A percentile compares a stretch with the other conserved stretches of the same genome.
Conservation (phyloP, 2,329 filamentous ascomycete genomes). For the Xylariaceae sp. region DNA sequence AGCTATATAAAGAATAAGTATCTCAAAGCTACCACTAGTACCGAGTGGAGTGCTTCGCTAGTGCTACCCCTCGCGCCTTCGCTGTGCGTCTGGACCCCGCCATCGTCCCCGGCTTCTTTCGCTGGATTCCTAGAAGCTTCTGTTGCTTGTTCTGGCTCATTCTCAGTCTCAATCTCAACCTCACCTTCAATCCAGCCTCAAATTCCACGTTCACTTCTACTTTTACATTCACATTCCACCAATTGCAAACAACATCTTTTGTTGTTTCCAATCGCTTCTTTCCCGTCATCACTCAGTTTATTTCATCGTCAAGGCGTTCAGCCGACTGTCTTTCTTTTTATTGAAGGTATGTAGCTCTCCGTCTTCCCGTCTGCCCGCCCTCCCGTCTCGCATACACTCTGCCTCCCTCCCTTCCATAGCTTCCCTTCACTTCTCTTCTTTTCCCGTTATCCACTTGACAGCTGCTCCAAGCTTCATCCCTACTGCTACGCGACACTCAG, state of each 20-base stretch:
- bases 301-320: not conserved
- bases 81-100: conserved; percentile 2
- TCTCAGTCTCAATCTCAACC: conserved; percentile 5
- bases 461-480: not conserved
- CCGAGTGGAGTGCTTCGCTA: not conserved
- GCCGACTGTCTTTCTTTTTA: not conserved
- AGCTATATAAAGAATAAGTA: not conserved
- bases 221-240: not conserved
- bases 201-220: too few relatives aligned
- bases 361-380: too few relatives aligned
- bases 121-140: conserved; percentile 22
- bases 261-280: not conserved
- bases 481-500: not conserved
- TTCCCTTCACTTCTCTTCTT: not conserved
- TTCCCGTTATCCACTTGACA: not conserved
- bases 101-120: conserved; percentile 4
- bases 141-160: conserved; percentile 8
- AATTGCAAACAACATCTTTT: conserved; percentile 1
- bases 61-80: conserved; percentile 11
- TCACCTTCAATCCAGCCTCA: too few relatives aligned
- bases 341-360: too few relatives aligned
- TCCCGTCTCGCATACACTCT: not conserved
- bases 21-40: not conserved
- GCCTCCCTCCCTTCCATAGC: not conserved
- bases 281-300: not conserved